These are phyloP conservation scores for Berberis thunbergii DNA, from an alignment of 164 flowering plant genomes.

Conservation along the genomic window DNA sequence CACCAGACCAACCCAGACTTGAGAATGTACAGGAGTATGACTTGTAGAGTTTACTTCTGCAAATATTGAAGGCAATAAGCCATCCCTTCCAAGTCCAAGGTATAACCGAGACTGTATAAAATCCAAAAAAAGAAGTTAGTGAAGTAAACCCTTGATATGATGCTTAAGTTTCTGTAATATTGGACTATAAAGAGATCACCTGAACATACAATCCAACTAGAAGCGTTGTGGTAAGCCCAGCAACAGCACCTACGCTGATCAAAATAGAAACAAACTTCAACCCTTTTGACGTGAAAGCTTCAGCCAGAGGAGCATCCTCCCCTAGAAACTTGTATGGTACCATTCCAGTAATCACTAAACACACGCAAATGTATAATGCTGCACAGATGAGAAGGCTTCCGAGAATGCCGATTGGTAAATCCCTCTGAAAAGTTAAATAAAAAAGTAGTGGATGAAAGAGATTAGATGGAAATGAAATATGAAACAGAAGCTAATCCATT, in stretches of 20 bases:
- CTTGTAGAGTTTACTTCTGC: slow-evolving; percentile 61
- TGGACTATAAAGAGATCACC: slow-evolving; percentile 31
- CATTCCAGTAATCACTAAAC: slow-evolving; percentile 97
- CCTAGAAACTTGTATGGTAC: slow-evolving; percentile 75
- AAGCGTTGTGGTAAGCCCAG: slow-evolving; percentile 95
- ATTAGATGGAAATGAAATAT: neutral
- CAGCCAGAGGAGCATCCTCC: slow-evolving; percentile 90
- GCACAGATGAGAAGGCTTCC: slow-evolving; percentile 78
- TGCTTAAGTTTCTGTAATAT: slow-evolving; percentile 2
- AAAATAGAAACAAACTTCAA: slow-evolving; percentile 71
- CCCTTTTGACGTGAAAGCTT: slow-evolving; percentile 81
- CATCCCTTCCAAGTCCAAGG: slow-evolving; percentile 97
- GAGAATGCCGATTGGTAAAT: slow-evolving; percentile 85
- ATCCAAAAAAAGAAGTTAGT: slow-evolving; percentile 13
- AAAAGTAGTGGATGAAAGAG: neutral
- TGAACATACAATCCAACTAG: slow-evolving; percentile 96
- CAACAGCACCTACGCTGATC: slow-evolving; percentile 92
- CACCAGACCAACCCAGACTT: slow-evolving; percentile 88
- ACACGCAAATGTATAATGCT: slow-evolving; percentile 69
- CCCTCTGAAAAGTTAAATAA: slow-evolving; percentile 44
- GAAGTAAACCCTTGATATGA: slow-evolving; percentile 3
- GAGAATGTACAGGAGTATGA: slow-evolving; percentile 85
- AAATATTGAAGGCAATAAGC: slow-evolving; percentile 77
- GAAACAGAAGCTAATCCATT: no score
- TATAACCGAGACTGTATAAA: slow-evolving; percentile 75